phyloP scores from a whole-genome alignment of 2,329 filamentous ascomycete genomes.

The Alternaria atra region DNA sequence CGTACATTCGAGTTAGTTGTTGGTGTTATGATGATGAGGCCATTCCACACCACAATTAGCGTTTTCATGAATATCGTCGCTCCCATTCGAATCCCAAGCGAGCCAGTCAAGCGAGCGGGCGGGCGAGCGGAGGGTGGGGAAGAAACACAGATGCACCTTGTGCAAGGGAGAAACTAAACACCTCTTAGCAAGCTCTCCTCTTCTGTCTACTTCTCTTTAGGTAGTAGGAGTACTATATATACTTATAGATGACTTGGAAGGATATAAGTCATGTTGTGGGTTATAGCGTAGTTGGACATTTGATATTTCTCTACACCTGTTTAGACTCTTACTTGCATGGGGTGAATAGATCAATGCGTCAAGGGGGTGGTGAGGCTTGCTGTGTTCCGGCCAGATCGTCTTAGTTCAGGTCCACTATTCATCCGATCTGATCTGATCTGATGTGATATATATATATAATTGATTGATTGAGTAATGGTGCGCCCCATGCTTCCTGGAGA shows the following conservation, averaged over 20 bases:
- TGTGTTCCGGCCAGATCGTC: background rate
- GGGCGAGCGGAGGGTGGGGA: background rate
- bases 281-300: too few species aligned
- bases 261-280: too few species aligned
- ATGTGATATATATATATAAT: background rate
- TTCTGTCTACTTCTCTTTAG: too few species aligned
- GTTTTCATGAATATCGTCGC: background rate
- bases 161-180: too few species aligned
- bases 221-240: too few species aligned
- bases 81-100: background rate
- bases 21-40: background rate
- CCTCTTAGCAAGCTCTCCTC: too few species aligned
- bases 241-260: too few species aligned
- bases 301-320: too few species aligned
- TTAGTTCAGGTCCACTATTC: background rate
- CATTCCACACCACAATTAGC: background rate
- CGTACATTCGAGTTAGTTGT: background rate
- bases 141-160: background rate
- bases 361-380: background rate
- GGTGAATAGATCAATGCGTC: background rate
- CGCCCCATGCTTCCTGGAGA: background rate
- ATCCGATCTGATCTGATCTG: background rate
- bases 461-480: background rate
- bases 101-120: background rate
- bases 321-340: too few species aligned